Evolutionary conservation across 306 rosid genomes (phyloP), one percentile per base, ranked within the genome.

Genomic region (Chamaecrista fasciculata): DNA sequence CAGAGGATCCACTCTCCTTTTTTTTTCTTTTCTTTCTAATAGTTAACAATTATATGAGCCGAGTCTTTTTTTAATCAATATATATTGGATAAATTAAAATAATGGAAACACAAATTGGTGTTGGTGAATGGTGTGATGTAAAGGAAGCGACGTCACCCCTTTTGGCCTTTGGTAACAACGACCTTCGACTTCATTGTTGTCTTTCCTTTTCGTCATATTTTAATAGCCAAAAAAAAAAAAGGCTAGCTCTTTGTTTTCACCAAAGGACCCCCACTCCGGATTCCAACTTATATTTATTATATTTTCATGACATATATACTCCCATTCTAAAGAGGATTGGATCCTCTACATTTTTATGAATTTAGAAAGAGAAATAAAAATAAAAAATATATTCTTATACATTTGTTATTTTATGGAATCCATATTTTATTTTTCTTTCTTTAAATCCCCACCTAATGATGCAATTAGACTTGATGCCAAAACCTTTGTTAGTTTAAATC

Each of bases 191-290:
- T 15, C 12, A 8, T 37, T 10, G 43, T 7, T 37, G 8, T 37
- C 43, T 37, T 37, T 12, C 43, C 11, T 37, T 2, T 36, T 8
- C 8, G n/a, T n/a, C n/a, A n/a, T n/a, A n/a, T 10, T 29, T 56
- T n/a, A 28, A 5, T 42, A 12, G 11, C 11, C 14, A 42, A 11
- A 56, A 36, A 2, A 14, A 29, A 28, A 8, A 8, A 37, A n/a
- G 18, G 6, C 24, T 16, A 47, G 18, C 23, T 23, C 3, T 6
- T 15, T 11, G 40, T 0, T 56, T 56, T 15, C n/a, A 29, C 47
- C 23, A 2, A 31, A 62, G 84, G 69, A 79, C 82, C 76, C 71
- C 74, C 86, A n/a, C n/a, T n/a, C n/a, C n/a, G n/a, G n/a, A n/a
- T n/a, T n/a, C n/a, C n/a, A 33, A 4, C 36, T 33, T 0, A 33